Base-by-base conservation (phyloP, 495 filamentous ascomycete species). In the Xylaria grammica region DNA sequence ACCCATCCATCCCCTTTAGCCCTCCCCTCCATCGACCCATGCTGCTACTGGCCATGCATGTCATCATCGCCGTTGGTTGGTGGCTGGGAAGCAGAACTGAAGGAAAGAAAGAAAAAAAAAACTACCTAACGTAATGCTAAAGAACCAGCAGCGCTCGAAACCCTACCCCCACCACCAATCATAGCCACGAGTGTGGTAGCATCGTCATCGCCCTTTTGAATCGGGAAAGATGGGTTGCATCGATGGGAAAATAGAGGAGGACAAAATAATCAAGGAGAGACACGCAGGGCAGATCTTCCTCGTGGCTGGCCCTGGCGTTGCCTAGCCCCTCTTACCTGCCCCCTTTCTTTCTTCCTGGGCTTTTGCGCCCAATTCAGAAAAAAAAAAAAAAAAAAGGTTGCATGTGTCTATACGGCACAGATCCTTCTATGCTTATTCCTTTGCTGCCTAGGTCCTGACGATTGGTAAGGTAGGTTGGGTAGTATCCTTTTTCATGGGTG, bases 51-150 rank as follows among this genome's bases (percentile, higher is more conserved):
- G 32, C 53, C 56, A 59, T 59, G 56, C 56, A 48, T 59, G 42
- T 59, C 56, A 59, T 59, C 56, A 59, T 59, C 42, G 9, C 42
- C 42, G 27, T 42, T 48, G 24, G 27, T 59, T 46, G 40, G 56
- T 42, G 36, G 54, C 54, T 45, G 38, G 54, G 24, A 11, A 11
- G 34, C 34, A 34, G 29, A 52, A 27, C 1, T 22, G 49, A n/a
- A 20, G 13, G 2, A 13, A 26, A 44, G 24, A 42, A 27, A 44
- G 38, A 15, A 20, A 13, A 26, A 56, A 30, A 45, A 24, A 59
- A 27, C 11, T 6, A 38, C 13, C 3, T 13, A n/a, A 1, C 42
- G 34, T 36, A 36, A 48, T 22, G 20, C 3, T 19, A 15, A 24
- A 48, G 9, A 26, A 17, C n/a, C n/a, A 46, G 29, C 38, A 22